Conservation (phyloP, 2,329 filamentous ascomycete genomes). For the Aspergillus hiratsukae region DNA sequence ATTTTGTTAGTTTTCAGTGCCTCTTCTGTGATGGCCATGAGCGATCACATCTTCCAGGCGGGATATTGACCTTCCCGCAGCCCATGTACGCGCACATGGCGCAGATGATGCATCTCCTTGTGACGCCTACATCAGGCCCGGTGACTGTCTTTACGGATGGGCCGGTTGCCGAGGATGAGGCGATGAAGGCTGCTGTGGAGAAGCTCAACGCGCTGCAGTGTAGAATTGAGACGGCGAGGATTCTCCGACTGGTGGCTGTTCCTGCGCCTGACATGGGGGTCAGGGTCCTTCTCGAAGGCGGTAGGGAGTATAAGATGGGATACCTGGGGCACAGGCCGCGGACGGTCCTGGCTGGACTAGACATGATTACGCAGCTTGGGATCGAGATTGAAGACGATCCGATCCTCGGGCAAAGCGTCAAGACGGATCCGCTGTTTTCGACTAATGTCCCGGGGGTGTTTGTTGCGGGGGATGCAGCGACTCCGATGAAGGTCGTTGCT, state of each 20-base stretch:
- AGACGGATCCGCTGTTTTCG: neutral
- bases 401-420: neutral
- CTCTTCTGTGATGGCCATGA: constrained; percentile 59
- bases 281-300: neutral
- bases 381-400: neutral
- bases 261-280: neutral
- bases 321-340: neutral
- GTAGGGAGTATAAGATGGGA: neutral
- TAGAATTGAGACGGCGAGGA: neutral
- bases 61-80: neutral
- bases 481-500: constrained; percentile 12
- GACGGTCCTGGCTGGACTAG: neutral
- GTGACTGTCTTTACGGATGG: neutral
- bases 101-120: neutral
- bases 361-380: neutral
- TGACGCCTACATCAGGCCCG: neutral
- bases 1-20: constrained; percentile 49
- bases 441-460: constrained; percentile 51
- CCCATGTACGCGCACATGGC: neutral
- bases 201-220: neutral
- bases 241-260: neutral
- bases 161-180: neutral
- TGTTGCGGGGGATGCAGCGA: constrained; percentile 49
- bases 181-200: neutral
- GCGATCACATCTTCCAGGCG: neutral